Base-by-base conservation (phyloP, 2,329 filamentous ascomycete genomes). In the Aspergillus awamori region DNA sequence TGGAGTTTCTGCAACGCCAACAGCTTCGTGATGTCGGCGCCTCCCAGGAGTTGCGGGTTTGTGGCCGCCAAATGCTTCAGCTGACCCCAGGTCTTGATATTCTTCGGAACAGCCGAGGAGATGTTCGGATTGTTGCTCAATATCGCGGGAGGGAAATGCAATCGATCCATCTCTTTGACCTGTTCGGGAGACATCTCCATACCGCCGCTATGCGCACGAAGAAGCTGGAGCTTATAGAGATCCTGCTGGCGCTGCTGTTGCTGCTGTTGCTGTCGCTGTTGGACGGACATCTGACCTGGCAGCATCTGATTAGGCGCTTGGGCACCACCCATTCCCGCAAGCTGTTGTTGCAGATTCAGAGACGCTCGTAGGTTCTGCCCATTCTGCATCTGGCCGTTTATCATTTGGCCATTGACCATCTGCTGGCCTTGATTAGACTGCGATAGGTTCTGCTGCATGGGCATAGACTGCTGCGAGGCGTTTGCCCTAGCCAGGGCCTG, bases 31-130 rank as follows among this genome's bases (percentile, higher is more conserved):
- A 79, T 57, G 48, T 77, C 79, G 4, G 77, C 74, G 8, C 74
- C 76, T 17, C 76, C 78, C 52, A 82, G 65, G 5, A 76, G 73
- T 52, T 76, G 74, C 15, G 76, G 74, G 59, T 85, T 85, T 47
- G 80, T 74, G 28, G 70, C 67, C 15, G 81, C 80, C 77, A 83
- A 84, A 56, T 81, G 74, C 70, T 86, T 87, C 6, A 87, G 74
- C 59, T 86, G 81, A 8, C 80, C 80, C 85, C 85, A 87, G 2
- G 80, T 82, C 65, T 80, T 82, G 24, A 87, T 75, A 11, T 81
- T 72, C 28, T 79, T 80, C 5, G 85, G 84, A 8, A 85, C 68
- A 17, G 76, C 71, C 26, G 73, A 69, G 11, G 66, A 65, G 7
- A 71, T 61, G 51, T 71, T 74, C n/a, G 67, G 65, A 33, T 71